Evolutionary conservation across 2,329 filamentous ascomycete species (phyloP), one percentile per base, ranked within the genome.

Genomic region (Sclerotinia nivalis): DNA sequence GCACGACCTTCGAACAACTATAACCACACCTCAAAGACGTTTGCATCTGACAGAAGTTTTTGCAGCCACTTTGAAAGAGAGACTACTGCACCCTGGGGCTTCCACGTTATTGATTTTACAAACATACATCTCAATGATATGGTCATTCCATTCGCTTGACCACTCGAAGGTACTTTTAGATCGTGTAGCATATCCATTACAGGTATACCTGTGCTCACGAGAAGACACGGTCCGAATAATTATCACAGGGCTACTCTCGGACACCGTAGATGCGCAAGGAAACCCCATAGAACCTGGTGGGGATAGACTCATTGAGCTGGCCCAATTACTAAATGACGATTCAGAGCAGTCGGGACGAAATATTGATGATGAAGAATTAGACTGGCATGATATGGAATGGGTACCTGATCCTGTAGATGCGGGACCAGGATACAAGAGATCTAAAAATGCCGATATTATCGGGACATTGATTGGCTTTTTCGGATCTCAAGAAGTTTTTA

Each of bases 331-430:
- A 62, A 75, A 78, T 31, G 71, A 75, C 28, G 73, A 71, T 13
- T 68, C 72, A 13, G 85, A 88, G 71, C 83, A 85, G 70, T 81
- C 84, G 20, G 82, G 83, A 12, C 81, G 81, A 50, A 84, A 85
- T 28, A 81, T 83, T 12, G 86, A 89, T 37, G 88, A 89, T 72
- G 89, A 91, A 69, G 92, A 93, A 66, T 84, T 96, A 22, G 92
- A 96, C 79, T 98, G 92, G 91, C 87, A 93, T 77, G 94, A 99
- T 79, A 92, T 97, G 89, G 87, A 89, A 12, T 99, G 96, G 96
- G 85, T 93, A 49, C 96, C 96, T 1, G 92, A 97, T 76, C 96
- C 96, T 0, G 89, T 96, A 52, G 96, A 99, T 78, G 96, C 96
- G 1, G 93, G 93, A 13, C 91, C 93, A 61, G 93, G 97, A 78